Evolutionary conservation across 2,329 filamentous ascomycete species (phyloP), one percentile per base, ranked within the genome.

Genomic region (Westerdykella ornata): DNA sequence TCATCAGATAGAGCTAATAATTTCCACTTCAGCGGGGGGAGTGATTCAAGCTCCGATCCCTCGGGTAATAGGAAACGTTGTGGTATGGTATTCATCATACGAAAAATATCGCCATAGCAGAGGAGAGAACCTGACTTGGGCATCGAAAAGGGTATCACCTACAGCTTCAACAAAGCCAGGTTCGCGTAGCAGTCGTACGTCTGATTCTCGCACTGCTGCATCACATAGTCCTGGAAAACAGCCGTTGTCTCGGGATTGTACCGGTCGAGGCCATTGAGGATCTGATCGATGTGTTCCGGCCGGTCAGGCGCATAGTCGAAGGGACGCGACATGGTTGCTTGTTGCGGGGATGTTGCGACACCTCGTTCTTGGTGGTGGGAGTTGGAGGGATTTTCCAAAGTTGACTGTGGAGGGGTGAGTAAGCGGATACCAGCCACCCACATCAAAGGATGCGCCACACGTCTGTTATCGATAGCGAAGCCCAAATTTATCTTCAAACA

Each of bases 61-160:
- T 94, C 88, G 86, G 87, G 80, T 94, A 95, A 95, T 94, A 95
- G 87, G 86, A 94, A 95, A 95, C 88, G 87, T 94, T 84, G 70
- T 71, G 80, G 72, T 65, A 65, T 58, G 68, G 76, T 73, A 68
- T 77, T 88, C 86, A 89, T 94, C 85, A 87, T 76, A 57, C n/a
- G n/a, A n/a, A n/a, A n/a, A 40, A 54, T 58, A 41, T 3, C 28
- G 40, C 47, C 49, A 51, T 38, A 16, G 44, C 39, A 42, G 42
- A 8, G 44, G 20, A 46, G 42, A 35, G 47, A 5, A 41, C 8
- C 30, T 15, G 48, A 40, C 41, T 45, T 41, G 32, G 65, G 5
- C 16, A 66, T n/a, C 38, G 16, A 13, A 19, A 32, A 36, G 28
- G 38, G 38, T 26, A 31, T 42, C 26, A 86, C 87, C 82, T 76